phyloP scores from a whole-genome alignment of 2,329 filamentous ascomycete genomes.

The Aspergillus japonicus region DNA sequence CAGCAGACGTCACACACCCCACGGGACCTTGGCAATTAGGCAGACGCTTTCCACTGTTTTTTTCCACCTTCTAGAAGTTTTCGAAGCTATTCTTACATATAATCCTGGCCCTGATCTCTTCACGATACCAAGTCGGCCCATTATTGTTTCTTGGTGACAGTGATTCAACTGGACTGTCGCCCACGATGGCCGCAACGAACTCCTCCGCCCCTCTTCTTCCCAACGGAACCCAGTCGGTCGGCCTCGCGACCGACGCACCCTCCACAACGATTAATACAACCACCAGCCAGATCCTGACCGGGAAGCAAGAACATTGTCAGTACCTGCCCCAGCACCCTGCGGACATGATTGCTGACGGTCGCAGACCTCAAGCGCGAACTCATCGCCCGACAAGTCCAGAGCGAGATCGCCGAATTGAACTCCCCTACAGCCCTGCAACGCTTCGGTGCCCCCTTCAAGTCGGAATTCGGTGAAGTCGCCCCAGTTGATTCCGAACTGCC shows the following conservation, averaged over 20 bases:
- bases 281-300: conserved; percentile 69
- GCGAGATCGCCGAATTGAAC: conserved; percentile 89
- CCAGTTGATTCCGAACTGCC: conserved; percentile 92
- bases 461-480: conserved; percentile 86
- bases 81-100: neutral
- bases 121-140: conserved; percentile 5
- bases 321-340: neutral
- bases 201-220: neutral
- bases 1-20: neutral
- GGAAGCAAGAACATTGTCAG: conserved; percentile 97
- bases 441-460: conserved; percentile 93
- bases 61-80: neutral
- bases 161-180: neutral
- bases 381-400: conserved; percentile 82
- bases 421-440: conserved; percentile 90
- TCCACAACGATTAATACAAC: conserved; percentile 30
- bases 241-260: conserved; percentile 11
- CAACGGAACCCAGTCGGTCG: conserved; percentile 12
- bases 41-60: conserved; percentile 2
- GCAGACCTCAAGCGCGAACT: conserved; percentile 94
- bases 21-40: neutral
- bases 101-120: neutral
- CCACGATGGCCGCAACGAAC: conserved; percentile 1
- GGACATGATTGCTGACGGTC: conserved; percentile 11
- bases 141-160: conserved; percentile 2